Evolutionary conservation across 2,329 filamentous ascomycete genomes (phyloP).

Genomic region (Fusarium siculi): DNA sequence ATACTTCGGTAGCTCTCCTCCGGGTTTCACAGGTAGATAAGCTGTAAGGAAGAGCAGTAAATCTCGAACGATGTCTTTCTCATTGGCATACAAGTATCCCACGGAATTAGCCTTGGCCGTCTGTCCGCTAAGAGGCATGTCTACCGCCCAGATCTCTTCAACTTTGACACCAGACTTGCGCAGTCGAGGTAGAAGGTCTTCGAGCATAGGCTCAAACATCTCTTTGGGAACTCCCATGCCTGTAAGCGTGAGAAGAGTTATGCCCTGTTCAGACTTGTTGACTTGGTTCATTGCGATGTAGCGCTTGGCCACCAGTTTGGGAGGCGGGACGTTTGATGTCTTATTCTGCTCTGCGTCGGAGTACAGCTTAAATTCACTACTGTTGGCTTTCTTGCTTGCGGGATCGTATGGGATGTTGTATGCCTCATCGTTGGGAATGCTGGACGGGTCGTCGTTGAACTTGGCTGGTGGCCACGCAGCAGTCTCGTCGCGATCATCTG

Average conservation of each 20-base stretch:
- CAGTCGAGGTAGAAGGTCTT: background rate
- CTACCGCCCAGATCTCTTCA: background rate
- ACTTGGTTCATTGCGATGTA: background rate
- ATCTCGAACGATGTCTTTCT: background rate
- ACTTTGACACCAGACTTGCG: background rate
- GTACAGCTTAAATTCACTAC: fast-evolving
- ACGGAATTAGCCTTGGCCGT: background rate
- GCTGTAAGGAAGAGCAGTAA: background rate
- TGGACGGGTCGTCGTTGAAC: background rate
- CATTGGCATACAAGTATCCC: background rate
- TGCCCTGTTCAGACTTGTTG: background rate
- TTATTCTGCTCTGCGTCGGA: fast-evolving
- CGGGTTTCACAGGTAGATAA: background rate
- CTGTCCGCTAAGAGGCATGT: background rate
- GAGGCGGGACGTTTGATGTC: fast-evolving
- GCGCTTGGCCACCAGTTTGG: background rate
- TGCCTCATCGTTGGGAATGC: background rate
- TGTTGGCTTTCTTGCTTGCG: background rate
- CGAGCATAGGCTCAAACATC: background rate
- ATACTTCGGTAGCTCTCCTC: background rate
- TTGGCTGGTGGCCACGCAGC: background rate
- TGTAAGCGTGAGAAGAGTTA: background rate
- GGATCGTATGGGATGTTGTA: background rate
- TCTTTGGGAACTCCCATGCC: background rate
- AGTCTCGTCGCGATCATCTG: background rate